phyloP scores from a whole-genome alignment of 73 alveolate genomes.

The Symbiodinium pilosum region DNA sequence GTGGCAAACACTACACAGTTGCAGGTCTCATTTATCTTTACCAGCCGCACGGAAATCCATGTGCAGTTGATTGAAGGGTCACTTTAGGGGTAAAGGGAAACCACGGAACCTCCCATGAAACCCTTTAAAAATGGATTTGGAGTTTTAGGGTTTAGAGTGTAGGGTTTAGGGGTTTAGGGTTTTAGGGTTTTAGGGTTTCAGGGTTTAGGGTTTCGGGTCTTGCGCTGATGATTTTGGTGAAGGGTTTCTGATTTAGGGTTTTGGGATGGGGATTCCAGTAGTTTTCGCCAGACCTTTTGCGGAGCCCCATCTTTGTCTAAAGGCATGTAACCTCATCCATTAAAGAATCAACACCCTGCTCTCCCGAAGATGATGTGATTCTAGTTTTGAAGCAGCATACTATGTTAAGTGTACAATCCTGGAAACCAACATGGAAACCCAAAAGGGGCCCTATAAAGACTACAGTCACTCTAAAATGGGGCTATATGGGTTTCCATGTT shows the following conservation, averaged over 20 bases:
- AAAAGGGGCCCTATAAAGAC: neutral
- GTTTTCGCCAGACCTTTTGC: neutral
- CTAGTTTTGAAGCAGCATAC: neutral
- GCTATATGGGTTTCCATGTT: too few species aligned
- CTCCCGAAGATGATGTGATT: neutral
- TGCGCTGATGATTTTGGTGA: neutral
- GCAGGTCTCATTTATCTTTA: too few species aligned
- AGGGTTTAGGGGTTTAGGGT: neutral
- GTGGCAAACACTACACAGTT: too few species aligned
- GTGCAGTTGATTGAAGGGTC: too few species aligned
- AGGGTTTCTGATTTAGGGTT: conserved; percentile 33
- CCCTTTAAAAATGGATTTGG: too few species aligned
- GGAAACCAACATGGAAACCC: neutral
- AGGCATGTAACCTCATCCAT: neutral
- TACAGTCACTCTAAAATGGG: too few species aligned
- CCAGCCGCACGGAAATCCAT: too few species aligned
- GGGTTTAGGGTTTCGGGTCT: neutral
- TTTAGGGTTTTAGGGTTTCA: neutral
- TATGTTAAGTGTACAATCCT: neutral
- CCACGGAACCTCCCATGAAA: too few species aligned
- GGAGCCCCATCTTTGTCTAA: neutral
- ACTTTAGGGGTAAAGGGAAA: too few species aligned
- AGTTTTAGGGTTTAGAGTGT: neutral
- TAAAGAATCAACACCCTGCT: neutral
- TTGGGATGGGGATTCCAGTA: neutral